Evolutionary conservation across 768 basidiomycete species (phyloP), one percentile per base, ranked within the genome.

Genomic region (Boletus barrowsii): DNA sequence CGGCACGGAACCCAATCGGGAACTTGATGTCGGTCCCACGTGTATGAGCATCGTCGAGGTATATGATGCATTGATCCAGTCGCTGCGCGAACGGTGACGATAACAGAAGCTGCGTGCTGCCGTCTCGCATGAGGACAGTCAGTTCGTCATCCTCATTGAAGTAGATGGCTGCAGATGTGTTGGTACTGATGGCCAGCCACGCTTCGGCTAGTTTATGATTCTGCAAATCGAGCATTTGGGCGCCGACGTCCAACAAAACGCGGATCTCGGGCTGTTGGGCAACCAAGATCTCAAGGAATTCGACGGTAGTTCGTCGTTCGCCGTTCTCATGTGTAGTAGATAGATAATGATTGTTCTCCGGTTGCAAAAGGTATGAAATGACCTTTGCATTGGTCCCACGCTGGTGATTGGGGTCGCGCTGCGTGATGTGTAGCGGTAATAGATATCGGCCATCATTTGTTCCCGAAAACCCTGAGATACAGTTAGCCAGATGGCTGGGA

Each of bases 201-300:
- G 9, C 37, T 33, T 41, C n/a, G 5, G 70, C 76, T 1, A 82
- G 41, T 14, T 76, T 64, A 1, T 58, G 36, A 55, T 79, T 82
- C 15, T 68, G 65, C 48, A 79, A 59, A 35, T 81, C 80, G 14
- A 83, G 64, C 65, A 83, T 76, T 55, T 83, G 81, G 0, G 81
- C 82, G 0, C 81, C 82, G 20, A 83, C 79, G 47, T 82, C 81
- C 14, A 82, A 62, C 6, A 83, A 59, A 10, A 82, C 79, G 11
- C 69, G 69, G 15, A 81, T 68, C 18, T 67, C 59, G 3, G 74
- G 74, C 0, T 46, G 42, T 39, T 75, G 69, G 1, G 53, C 17
- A 2, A 69, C 65, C 10, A 82, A 13, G n/a, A 64, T 54, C 5
- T 55, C 24, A 15, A 78, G 53, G 47, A 76, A 64, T 17, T 69